phyloP scores from a whole-genome alignment of 352 stramenopile genomes.

The Blastocystis sp. region DNA sequence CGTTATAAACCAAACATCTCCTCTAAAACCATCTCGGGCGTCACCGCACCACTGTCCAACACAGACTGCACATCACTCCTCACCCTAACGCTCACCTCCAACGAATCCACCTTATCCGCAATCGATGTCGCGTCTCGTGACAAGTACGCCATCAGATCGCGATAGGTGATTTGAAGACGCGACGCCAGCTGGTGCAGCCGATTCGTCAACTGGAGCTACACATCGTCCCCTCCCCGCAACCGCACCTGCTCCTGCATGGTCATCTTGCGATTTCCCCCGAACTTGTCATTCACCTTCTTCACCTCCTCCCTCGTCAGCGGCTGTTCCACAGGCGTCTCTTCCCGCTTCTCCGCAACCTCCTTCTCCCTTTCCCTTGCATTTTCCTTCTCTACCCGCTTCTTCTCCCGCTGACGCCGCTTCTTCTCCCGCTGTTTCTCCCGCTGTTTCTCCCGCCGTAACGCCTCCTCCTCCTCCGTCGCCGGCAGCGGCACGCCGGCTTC shows the following conservation, averaged over 20 bases:
- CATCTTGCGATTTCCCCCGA: not conserved
- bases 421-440: slow-evolving; percentile 63
- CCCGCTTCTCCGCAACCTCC: not conserved
- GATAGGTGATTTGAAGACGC: slow-evolving; percentile 45
- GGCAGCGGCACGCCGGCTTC: slow-evolving; percentile 68
- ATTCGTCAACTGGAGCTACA: slow-evolving; percentile 30
- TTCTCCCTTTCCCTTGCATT: not conserved
- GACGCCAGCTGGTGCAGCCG: slow-evolving; percentile 33
- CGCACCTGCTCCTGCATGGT: slow-evolving; percentile 9
- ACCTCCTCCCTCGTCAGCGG: not conserved
- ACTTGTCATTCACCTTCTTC: slow-evolving; percentile 21
- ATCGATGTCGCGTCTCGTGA: slow-evolving; percentile 11
- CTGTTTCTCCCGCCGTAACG: slow-evolving; percentile 69
- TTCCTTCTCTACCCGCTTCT: not conserved
- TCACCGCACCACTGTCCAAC: slow-evolving; percentile 10
- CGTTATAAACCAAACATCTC: slow-evolving; percentile 42
- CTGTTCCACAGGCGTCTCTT: not conserved
- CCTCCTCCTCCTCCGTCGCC: slow-evolving; percentile 64
- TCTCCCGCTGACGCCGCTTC: not conserved
- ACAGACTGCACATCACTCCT: not conserved
- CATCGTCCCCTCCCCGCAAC: not conserved
- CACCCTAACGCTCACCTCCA: not conserved
- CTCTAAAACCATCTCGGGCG: slow-evolving; percentile 19
- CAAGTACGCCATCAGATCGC: slow-evolving; percentile 11
- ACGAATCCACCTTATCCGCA: not conserved